These are phyloP conservation scores for Dipodascopsis uninucleata DNA, from an alignment of 805 yeast genomes.

Conservation along the genomic window DNA sequence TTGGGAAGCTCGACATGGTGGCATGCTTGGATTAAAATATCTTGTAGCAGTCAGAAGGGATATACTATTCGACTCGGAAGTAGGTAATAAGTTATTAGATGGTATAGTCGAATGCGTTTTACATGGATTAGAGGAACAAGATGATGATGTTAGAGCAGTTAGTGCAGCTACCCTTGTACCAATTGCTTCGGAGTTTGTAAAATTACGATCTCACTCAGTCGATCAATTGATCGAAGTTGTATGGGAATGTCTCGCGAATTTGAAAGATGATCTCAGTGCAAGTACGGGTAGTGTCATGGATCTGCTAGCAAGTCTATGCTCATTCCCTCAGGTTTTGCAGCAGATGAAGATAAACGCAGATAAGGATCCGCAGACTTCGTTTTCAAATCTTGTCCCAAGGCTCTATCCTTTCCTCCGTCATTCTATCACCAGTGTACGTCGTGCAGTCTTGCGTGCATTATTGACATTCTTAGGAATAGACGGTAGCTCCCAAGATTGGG, in stretches of 20 bases:
- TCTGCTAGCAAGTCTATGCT: constrained; percentile 78
- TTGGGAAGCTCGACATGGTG: constrained; percentile 99
- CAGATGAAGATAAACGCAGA: constrained; percentile 62
- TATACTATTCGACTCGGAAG: constrained; percentile 49
- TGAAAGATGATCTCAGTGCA: constrained; percentile 89
- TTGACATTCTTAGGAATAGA: constrained; percentile 62
- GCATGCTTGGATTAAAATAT: constrained; percentile 87
- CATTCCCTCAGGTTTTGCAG: constrained; percentile 71
- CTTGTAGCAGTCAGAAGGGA: constrained; percentile 86
- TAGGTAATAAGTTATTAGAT: constrained; percentile 55
- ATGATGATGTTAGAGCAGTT: constrained; percentile 96
- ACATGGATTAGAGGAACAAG: constrained; percentile 69
- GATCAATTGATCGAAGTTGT: constrained; percentile 57
- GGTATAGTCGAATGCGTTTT: constrained; percentile 79
- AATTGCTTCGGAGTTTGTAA: constrained; percentile 82
- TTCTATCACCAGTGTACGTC: constrained; percentile 85
- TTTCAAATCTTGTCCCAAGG: constrained; percentile 78
- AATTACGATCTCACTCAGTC: constrained; percentile 49
- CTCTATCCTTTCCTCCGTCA: constrained; percentile 90
- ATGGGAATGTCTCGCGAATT: constrained; percentile 84
- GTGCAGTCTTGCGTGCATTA: constrained; percentile 78
- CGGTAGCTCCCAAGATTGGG: constrained; percentile 58
- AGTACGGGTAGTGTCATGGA: constrained; percentile 97
- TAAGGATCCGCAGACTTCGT: constrained; percentile 50
- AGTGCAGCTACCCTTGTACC: constrained; percentile 92